Percentiles rank a stretch among this genome's conserved stretches.
Evolutionary conservation across 2,329 filamentous ascomycete genomes (phyloP).

Genomic region (Colletotrichum graminicola): DNA sequence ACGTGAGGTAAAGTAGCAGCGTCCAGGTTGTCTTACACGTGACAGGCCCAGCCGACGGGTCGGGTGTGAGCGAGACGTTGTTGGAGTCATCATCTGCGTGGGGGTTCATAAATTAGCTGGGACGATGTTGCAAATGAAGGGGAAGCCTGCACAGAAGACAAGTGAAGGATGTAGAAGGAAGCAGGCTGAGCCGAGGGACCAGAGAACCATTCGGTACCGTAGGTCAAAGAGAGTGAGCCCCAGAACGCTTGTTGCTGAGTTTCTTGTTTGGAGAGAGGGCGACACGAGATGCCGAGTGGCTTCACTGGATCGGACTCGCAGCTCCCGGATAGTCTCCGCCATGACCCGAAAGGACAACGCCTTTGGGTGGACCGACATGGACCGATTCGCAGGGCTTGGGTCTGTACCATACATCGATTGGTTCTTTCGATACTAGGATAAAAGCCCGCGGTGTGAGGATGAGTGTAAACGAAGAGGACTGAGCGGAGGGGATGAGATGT

Average conservation of each 20-base stretch:
- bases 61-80: constrained; percentile 59
- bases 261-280: constrained; percentile 12
- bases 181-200: constrained; percentile 8
- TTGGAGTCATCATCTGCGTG: constrained; percentile 87
- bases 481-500: constrained; percentile 34
- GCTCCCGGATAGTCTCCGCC: constrained; percentile 18
- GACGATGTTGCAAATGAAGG: constrained; percentile 25
- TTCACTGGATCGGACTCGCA: constrained; percentile 30
- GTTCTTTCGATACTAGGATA: constrained; percentile 16
- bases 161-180: constrained; percentile 28
- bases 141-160: constrained; percentile 37
- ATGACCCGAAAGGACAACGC: constrained; percentile 26
- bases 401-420: constrained; percentile 24
- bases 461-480: constrained; percentile 36
- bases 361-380: constrained; percentile 28
- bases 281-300: constrained; percentile 27
- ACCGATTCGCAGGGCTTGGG: constrained; percentile 35
- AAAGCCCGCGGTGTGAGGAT: constrained; percentile 12
- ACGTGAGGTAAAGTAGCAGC: constrained; percentile 85
- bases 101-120: constrained; percentile 30
- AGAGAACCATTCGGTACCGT: constrained; percentile 5
- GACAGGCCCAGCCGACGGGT: constrained; percentile 51
- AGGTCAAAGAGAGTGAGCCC: neutral
- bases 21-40: constrained; percentile 88
- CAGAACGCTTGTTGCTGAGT: constrained; percentile 7